Conservation (phyloP, 2,329 filamentous ascomycete genomes). For the Paecilomyces formosus region DNA sequence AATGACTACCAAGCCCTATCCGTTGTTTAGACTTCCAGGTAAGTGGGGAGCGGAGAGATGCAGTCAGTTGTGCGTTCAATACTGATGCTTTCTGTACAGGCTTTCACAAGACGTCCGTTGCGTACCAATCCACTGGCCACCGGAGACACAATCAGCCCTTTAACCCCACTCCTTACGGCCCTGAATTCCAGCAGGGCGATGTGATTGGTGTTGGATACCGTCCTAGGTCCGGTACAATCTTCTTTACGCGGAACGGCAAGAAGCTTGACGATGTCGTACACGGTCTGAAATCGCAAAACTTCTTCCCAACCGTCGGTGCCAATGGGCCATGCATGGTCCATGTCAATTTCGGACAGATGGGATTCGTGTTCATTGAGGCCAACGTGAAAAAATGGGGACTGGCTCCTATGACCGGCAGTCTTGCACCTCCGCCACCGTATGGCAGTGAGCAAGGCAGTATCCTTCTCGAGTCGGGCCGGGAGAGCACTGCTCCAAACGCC, state of each 20-base stretch:
- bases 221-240: conserved; percentile 86
- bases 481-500: conserved; percentile 39
- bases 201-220: conserved; percentile 94
- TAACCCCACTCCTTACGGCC: conserved; percentile 68
- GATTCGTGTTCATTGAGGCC: conserved; percentile 97
- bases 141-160: conserved; percentile 94
- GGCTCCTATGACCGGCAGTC: conserved; percentile 87
- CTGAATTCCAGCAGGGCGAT: conserved; percentile 82
- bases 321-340: conserved; percentile 89
- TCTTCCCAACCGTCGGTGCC: conserved; percentile 95
- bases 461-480: conserved; percentile 73
- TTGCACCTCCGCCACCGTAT: conserved; percentile 92
- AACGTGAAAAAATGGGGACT: conserved; percentile 99
- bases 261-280: conserved; percentile 91
- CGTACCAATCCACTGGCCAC: conserved; percentile 80
- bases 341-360: conserved; percentile 96
- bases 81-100: conserved; percentile 43
- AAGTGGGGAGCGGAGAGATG: conserved; percentile 28
- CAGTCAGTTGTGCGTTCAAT: neutral
- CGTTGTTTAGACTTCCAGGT: conserved; percentile 89
- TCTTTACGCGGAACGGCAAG: conserved; percentile 98
- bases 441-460: conserved; percentile 97
- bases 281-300: conserved; percentile 88
- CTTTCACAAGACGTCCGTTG: conserved; percentile 85
- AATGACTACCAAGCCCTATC: conserved; percentile 94